Base-by-base conservation (phyloP, 106 monocot genomes). In the Gastrodia elata region DNA sequence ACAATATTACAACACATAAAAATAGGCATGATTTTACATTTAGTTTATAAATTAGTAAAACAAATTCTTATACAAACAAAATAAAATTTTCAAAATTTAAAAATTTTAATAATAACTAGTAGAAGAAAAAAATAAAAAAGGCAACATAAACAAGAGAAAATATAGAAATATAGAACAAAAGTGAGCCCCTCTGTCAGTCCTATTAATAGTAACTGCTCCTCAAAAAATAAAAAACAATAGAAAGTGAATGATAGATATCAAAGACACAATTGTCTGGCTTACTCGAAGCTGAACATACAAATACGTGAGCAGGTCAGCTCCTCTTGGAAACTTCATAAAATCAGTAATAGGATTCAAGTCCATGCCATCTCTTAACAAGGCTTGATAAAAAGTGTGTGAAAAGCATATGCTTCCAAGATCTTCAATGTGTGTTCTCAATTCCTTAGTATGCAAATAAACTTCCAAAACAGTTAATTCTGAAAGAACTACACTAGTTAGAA, bases 241-340 rank as follows among this genome's bases (percentile, higher is more conserved):
- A 61, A 61, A 28, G 22, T 10, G 61, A 61, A 61, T 5, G 30
- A 13, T 30, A 32, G 32, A 61, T 28, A 24, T 30, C 61, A 49
- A 65, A 71, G 68, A 79, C 74, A 71, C 46, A 70, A 77, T 80
- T 52, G 55, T 78, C 26, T 81, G 68, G 75, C 93, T 93, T 93
- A 98, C 97, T 78, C 82, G 83, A 75, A 93, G 84, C 75, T 88
- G 90, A 82, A 89, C 79, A 85, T 98, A 98, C 88, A 98, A 79
- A 87, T 98, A 93, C 34, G 93, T 80, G 72, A 98, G 91, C 41
- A 98, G 76, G 65, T 93, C 91, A 34, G 86, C 93, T 80, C 97
- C 93, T 85, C 80, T 88, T 11, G 88, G 90, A 48, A 98, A 93
- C n/a, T 85, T 71, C 41, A 68, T 64, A 55, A 88, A 98, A 68